Percentiles rank a stretch among this genome's conserved stretches.
Evolutionary conservation across 2,329 filamentous ascomycete species (phyloP).

Genomic region (Lachnellula subtilissima): DNA sequence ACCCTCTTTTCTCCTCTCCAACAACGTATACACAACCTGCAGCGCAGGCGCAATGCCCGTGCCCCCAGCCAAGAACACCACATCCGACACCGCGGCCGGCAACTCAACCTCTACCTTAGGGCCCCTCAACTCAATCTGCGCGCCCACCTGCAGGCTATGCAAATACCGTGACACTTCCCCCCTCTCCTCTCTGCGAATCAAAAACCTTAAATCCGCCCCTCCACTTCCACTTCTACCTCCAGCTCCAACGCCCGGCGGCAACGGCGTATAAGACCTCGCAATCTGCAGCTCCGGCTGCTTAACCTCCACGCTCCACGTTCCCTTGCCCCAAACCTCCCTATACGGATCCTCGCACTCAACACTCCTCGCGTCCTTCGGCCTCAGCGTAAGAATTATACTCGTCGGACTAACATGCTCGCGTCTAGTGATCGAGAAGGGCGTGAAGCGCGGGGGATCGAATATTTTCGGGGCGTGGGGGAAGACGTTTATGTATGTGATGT

Average conservation of each 20-base stretch:
- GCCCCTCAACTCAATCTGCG: conserved; percentile 70
- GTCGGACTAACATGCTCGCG: conserved; percentile 61
- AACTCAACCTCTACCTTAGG: conserved; percentile 67
- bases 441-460: conserved; percentile 58
- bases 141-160: conserved; percentile 55
- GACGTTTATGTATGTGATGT: too few species aligned
- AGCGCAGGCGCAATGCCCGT: conserved; percentile 89
- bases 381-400: conserved; percentile 64
- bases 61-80: conserved; percentile 86
- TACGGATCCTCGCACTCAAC: conserved; percentile 30
- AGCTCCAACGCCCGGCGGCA: conserved; percentile 49
- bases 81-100: conserved; percentile 44
- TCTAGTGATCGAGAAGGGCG: conserved; percentile 58
- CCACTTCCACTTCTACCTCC: conserved; percentile 12
- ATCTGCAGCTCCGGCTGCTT: conserved; percentile 95
- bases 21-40: conserved; percentile 66
- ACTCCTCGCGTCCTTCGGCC: conserved; percentile 29
- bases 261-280: conserved; percentile 82
- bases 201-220: conserved; percentile 56
- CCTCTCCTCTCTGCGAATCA: conserved; percentile 70
- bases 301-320: conserved; percentile 84
- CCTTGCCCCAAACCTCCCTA: conserved; percentile 50
- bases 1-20: conserved; percentile 35
- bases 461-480: background rate
- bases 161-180: conserved; percentile 88